Percentiles rank a stretch among this genome's conserved stretches.
Conservation (phyloP, 495 filamentous ascomycete genomes). For the Lasiosphaeria hispida region DNA sequence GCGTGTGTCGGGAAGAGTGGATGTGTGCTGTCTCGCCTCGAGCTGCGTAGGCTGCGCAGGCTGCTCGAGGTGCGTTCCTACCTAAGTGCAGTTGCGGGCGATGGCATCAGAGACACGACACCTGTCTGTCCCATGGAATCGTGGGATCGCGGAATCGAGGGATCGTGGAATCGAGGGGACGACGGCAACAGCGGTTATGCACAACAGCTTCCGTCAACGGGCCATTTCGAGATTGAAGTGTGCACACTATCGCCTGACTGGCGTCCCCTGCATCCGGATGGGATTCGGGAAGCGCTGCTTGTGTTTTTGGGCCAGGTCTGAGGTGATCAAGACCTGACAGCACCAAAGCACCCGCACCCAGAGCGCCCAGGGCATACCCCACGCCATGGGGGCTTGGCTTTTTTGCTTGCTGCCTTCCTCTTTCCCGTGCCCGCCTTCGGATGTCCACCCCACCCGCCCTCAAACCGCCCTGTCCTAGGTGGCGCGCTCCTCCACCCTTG, state of each 20-base stretch:
- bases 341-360: background rate
- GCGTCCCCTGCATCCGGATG: too few relatives aligned
- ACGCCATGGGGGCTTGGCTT: background rate
- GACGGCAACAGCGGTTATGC: constrained; percentile 18
- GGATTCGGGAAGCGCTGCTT: background rate
- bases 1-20: constrained; percentile 7
- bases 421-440: constrained; percentile 8
- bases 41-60: background rate
- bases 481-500: background rate
- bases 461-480: too few relatives aligned
- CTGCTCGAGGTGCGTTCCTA: too few relatives aligned
- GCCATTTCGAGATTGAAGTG: background rate
- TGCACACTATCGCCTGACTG: too few relatives aligned
- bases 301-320: constrained; percentile 4
- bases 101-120: constrained; percentile 4
- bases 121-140: constrained; percentile 1
- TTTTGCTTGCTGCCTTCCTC: constrained; percentile 9
- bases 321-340: background rate
- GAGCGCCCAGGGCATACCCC: background rate
- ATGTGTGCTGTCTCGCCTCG: constrained; percentile 2
- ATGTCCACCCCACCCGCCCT: constrained; percentile 11
- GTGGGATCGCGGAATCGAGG: too few relatives aligned
- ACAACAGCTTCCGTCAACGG: constrained; percentile 13
- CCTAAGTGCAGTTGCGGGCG: background rate
- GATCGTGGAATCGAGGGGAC: constrained; percentile 3